A percentile compares a stretch with the other conserved stretches of the same genome.
phyloP scores from a whole-genome alignment of 2,329 filamentous ascomycete species.

The Ceratocystis cubensis region DNA sequence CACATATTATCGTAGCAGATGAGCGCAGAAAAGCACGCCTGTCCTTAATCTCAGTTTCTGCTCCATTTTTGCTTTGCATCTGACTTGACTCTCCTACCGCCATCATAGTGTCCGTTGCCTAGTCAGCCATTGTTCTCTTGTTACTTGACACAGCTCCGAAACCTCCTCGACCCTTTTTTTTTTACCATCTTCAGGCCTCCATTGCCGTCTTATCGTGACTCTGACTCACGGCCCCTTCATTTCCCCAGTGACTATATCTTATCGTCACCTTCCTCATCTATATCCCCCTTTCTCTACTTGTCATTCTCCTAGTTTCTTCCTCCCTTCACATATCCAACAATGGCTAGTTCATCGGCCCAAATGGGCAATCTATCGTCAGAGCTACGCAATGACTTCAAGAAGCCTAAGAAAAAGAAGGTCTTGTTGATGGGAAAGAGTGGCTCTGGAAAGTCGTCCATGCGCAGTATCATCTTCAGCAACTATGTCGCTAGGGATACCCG shows the following conservation, averaged over 20 bases:
- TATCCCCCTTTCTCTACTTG: neutral
- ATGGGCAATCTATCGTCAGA: conserved; percentile 18
- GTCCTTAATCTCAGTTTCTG: no score
- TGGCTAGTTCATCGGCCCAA: conserved; percentile 13
- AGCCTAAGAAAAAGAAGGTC: conserved; percentile 76
- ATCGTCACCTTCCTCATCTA: neutral
- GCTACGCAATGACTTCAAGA: conserved; percentile 40
- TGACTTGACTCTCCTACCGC: no score
- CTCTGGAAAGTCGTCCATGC: conserved; percentile 96
- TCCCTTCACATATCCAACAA: neutral
- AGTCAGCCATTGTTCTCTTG: no score
- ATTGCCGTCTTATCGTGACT: no score
- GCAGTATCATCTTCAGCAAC: conserved; percentile 97
- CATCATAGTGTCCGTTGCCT: no score
- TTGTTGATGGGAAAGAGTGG: conserved; percentile 90
- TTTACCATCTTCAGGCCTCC: no score
- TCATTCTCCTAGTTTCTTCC: neutral
- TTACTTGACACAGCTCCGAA: no score
- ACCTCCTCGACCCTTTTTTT: no score
- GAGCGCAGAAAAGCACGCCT: no score
- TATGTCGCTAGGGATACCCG: conserved; percentile 95
- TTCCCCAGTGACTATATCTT: neutral
- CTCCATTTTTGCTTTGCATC: no score
- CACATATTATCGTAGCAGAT: no score
- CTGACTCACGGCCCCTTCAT: neutral